Evolutionary conservation across 2,329 filamentous ascomycete species (phyloP).

Genomic region (Apiospora saccharicola): DNA sequence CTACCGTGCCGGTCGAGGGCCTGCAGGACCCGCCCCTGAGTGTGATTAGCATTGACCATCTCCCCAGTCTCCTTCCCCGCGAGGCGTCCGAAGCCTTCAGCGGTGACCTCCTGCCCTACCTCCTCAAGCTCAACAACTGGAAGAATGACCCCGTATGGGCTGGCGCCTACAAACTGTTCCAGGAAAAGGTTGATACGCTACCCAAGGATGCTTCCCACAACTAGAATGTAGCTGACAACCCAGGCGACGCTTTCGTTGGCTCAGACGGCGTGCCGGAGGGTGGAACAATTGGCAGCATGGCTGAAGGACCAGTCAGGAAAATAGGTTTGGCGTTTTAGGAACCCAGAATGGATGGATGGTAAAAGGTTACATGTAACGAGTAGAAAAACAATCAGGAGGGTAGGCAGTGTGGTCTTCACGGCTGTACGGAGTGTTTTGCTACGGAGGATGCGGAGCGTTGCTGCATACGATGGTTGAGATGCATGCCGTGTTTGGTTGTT

Average conservation of each 20-base stretch:
- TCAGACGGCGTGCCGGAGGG: slow-evolving; percentile 1
- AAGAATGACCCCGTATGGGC: slow-evolving; percentile 80
- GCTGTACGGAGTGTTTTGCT: background rate
- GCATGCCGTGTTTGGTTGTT: background rate
- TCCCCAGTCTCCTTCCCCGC: slow-evolving; percentile 82
- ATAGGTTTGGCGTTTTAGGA: slow-evolving; percentile 4
- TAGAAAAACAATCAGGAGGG: background rate
- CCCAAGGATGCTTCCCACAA: slow-evolving; percentile 51
- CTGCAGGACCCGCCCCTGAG: slow-evolving; percentile 67
- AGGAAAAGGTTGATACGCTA: slow-evolving; percentile 78
- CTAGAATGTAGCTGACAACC: slow-evolving; percentile 14
- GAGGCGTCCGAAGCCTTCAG: slow-evolving; percentile 90
- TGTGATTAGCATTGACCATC: slow-evolving; percentile 89
- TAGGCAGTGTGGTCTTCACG: background rate
- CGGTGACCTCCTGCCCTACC: slow-evolving; percentile 76
- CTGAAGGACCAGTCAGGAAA: slow-evolving; percentile 12
- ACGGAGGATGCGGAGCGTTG: background rate
- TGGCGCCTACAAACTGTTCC: slow-evolving; percentile 83
- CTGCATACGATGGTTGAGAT: background rate
- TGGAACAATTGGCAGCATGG: slow-evolving; percentile 8
- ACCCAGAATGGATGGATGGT: background rate
- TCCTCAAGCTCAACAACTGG: slow-evolving; percentile 81
- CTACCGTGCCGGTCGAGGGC: slow-evolving; percentile 79
- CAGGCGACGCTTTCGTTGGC: slow-evolving; percentile 10
- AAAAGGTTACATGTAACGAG: background rate